These are phyloP conservation scores for Stagonosporopsis rhizophila DNA, from an alignment of 2,329 filamentous ascomycete species.

Conservation along the genomic window DNA sequence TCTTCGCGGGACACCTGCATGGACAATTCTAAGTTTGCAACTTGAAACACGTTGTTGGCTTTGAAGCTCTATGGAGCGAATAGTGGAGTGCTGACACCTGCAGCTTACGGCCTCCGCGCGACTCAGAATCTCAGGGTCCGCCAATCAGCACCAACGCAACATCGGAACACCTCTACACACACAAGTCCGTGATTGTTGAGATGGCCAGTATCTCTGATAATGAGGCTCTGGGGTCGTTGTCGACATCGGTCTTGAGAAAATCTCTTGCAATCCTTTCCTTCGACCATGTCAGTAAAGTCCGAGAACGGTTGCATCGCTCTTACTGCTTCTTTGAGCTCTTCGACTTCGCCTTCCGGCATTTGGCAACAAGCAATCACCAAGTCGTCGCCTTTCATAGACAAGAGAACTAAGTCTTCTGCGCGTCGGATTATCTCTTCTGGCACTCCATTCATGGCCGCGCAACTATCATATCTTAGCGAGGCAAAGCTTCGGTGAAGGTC, in stretches of 20 bases:
- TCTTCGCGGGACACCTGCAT: background rate
- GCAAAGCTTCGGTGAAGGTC: no score
- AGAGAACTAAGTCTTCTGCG: slow-evolving; percentile 74
- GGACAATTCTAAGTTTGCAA: background rate
- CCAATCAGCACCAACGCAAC: slow-evolving; percentile 3
- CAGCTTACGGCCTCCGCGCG: slow-evolving; percentile 14
- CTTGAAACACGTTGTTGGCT: slow-evolving; percentile 12
- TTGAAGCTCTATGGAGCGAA: slow-evolving; percentile 4
- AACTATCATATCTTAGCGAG: slow-evolving; percentile 54
- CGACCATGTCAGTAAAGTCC: slow-evolving; percentile 9
- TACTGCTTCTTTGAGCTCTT: slow-evolving; percentile 72
- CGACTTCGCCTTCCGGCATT: slow-evolving; percentile 68
- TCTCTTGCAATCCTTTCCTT: slow-evolving; percentile 53
- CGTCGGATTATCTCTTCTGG: slow-evolving; percentile 73
- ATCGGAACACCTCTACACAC: slow-evolving; percentile 4
- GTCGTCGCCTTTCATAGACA: slow-evolving; percentile 77
- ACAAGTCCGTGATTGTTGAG: slow-evolving; percentile 19
- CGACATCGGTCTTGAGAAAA: slow-evolving; percentile 51
- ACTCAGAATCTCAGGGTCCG: slow-evolving; percentile 3
- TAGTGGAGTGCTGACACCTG: slow-evolving; percentile 14
- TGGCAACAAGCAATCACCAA: slow-evolving; percentile 74
- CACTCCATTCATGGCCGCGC: slow-evolving; percentile 87
- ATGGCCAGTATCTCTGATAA: slow-evolving; percentile 49
- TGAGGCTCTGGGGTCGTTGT: slow-evolving; percentile 42
- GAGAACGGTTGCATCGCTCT: slow-evolving; percentile 26